These are phyloP conservation scores for Talaromyces liani DNA, from an alignment of 495 filamentous ascomycete species.

Conservation along the genomic window DNA sequence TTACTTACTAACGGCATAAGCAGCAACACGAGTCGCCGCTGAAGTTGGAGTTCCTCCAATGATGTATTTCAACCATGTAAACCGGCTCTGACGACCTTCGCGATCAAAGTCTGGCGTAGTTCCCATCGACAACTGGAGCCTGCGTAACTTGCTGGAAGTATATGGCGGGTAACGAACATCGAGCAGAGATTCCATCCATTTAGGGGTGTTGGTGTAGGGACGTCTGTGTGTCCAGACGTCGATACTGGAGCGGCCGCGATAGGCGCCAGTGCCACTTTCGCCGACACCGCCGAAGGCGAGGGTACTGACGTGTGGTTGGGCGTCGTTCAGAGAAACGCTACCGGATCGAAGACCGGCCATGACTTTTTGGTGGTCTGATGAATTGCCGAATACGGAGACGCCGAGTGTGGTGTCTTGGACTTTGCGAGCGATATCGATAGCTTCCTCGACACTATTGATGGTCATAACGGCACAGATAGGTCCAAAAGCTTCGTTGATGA, in stretches of 20 bases:
- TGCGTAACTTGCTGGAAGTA: slow-evolving; percentile 45
- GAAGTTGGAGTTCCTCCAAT: slow-evolving; percentile 34
- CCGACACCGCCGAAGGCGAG: slow-evolving; percentile 89
- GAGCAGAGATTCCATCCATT: slow-evolving; percentile 73
- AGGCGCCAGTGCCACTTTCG: slow-evolving; percentile 72
- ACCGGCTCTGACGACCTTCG: slow-evolving; percentile 50
- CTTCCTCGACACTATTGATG: slow-evolving; percentile 69
- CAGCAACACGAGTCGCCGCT: slow-evolving; percentile 31
- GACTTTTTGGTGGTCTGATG: slow-evolving; percentile 62
- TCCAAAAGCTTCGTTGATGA: slow-evolving; percentile 80
- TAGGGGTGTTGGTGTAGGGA: slow-evolving; percentile 64
- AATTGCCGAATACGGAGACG: slow-evolving; percentile 77
- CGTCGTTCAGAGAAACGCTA: slow-evolving; percentile 74
- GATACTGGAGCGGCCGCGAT: slow-evolving; percentile 77
- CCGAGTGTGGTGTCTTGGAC: slow-evolving; percentile 75
- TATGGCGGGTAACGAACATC: slow-evolving; percentile 79
- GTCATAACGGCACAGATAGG: slow-evolving; percentile 77
- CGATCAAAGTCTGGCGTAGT: slow-evolving; percentile 78
- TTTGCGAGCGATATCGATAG: slow-evolving; percentile 65
- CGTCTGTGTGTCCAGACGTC: slow-evolving; percentile 79
- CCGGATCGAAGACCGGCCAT: slow-evolving; percentile 63
- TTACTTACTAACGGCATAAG: slow-evolving; percentile 42
- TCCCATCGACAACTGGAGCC: slow-evolving; percentile 48
- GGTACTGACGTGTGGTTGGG: slow-evolving; percentile 74
- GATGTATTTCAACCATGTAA: slow-evolving; percentile 38